Conservation (phyloP, 352 stramenopile species). For the Salisapilia sapeloensis region DNA sequence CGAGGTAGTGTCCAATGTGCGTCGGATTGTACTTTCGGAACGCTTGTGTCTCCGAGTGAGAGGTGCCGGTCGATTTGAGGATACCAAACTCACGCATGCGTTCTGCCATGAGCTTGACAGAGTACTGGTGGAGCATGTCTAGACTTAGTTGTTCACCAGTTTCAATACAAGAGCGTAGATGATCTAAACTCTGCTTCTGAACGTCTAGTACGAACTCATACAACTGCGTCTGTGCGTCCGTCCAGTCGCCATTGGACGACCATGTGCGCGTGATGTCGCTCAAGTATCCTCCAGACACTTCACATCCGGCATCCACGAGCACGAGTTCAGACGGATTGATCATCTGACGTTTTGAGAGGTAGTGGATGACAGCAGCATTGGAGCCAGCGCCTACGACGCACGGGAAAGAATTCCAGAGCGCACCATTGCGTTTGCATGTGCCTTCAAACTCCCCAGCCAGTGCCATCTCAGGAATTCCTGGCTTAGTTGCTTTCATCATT, state of each 20-base stretch:
- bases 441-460: conserved; percentile 53
- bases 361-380: conserved; percentile 76
- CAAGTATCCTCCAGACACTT: conserved; percentile 59
- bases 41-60: conserved; percentile 5
- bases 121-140: conserved; percentile 60
- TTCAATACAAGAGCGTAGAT: conserved; percentile 26
- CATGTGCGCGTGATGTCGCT: conserved; percentile 77
- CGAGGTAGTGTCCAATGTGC: conserved; percentile 72
- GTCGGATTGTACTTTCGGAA: conserved; percentile 77
- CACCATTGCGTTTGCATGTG: conserved; percentile 52
- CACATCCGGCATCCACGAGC: conserved; percentile 70
- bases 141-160: conserved; percentile 32
- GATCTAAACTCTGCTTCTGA: conserved; percentile 47
- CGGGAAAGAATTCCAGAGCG: conserved; percentile 65
- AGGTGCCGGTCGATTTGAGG: no score
- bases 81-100: conserved; percentile 46
- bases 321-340: conserved; percentile 47
- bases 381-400: conserved; percentile 60
- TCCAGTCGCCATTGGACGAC: conserved; percentile 26
- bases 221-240: conserved; percentile 25
- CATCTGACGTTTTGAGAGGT: conserved; percentile 52
- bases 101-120: conserved; percentile 50
- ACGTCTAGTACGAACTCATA: conserved; percentile 69
- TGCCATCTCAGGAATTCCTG: conserved; percentile 54
- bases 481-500: conserved; percentile 51